Conservation (phyloP, 2,329 filamentous ascomycete genomes). For the Cladosporium oxysporum region DNA sequence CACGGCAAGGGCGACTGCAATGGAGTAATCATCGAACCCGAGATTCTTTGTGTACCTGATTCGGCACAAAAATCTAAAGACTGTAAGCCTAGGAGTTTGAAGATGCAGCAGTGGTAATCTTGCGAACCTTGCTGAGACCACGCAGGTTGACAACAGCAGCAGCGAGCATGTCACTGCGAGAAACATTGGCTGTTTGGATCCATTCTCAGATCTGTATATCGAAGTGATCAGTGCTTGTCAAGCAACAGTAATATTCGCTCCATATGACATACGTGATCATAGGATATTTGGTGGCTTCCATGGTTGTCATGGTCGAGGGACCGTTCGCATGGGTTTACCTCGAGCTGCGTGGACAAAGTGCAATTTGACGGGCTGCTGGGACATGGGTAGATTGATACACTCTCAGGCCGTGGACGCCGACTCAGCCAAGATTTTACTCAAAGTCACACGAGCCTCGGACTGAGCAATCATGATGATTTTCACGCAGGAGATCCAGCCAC, state of each 20-base stretch:
- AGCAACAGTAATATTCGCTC: background rate
- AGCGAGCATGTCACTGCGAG: conserved; percentile 6
- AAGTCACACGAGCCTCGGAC: background rate
- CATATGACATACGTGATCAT: background rate
- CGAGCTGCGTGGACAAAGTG: background rate
- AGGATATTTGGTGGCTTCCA: background rate
- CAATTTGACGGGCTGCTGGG: background rate
- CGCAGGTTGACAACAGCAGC: background rate
- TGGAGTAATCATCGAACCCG: conserved; percentile 12
- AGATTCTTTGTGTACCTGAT: background rate
- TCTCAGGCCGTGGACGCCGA: background rate
- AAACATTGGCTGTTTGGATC: conserved; percentile 12
- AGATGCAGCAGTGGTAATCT: background rate
- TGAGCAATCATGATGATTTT: background rate
- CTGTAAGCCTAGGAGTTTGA: background rate
- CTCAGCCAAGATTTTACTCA: background rate
- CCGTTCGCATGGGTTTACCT: background rate
- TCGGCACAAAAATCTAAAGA: background rate
- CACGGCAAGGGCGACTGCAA: background rate
- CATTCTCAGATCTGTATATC: background rate
- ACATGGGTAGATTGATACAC: background rate
- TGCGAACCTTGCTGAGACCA: conserved; percentile 7
- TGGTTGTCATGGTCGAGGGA: background rate
- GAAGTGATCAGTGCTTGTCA: background rate
- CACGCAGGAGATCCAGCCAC: background rate